These are phyloP conservation scores for Hemileccinum rubropunctum DNA, from an alignment of 768 basidiomycete species.

Conservation along the genomic window DNA sequence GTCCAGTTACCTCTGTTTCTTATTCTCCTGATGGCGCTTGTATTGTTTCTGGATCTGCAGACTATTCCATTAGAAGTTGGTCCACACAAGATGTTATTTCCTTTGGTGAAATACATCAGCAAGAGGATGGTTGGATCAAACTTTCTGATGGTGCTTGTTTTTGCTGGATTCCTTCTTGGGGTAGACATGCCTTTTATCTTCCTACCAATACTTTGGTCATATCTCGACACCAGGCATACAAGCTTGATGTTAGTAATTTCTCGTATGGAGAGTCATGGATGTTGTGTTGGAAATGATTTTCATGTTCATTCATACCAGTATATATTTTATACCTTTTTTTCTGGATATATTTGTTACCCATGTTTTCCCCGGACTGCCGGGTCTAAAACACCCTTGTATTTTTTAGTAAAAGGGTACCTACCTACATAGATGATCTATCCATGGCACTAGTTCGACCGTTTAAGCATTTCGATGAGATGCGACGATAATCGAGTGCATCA, in stretches of 20 bases:
- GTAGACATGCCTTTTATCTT: constrained; percentile 17
- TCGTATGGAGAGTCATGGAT: constrained; percentile 19
- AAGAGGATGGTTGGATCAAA: constrained; percentile 17
- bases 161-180: constrained; percentile 21
- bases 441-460: no score
- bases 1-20: neutral
- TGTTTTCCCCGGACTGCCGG: no score
- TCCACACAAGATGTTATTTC: neutral
- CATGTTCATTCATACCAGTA: neutral
- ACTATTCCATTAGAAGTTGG: constrained; percentile 15
- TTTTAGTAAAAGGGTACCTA: no score
- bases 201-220: constrained; percentile 14
- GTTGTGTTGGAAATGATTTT: constrained; percentile 14
- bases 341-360: no score
- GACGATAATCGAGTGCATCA: no score
- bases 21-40: constrained; percentile 16
- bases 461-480: no score
- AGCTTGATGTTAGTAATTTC: constrained; percentile 10
- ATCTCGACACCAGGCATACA: constrained; percentile 9
- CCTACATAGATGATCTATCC: no score
- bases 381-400: no score
- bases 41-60: constrained; percentile 16
- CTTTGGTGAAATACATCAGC: constrained; percentile 4
- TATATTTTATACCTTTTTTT: no score
- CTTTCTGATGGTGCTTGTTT: constrained; percentile 6